A percentile compares a stretch with the other conserved stretches of the same genome.
Evolutionary conservation across 2,329 filamentous ascomycete genomes (phyloP).

Genomic region (Dactylellina leptospora): DNA sequence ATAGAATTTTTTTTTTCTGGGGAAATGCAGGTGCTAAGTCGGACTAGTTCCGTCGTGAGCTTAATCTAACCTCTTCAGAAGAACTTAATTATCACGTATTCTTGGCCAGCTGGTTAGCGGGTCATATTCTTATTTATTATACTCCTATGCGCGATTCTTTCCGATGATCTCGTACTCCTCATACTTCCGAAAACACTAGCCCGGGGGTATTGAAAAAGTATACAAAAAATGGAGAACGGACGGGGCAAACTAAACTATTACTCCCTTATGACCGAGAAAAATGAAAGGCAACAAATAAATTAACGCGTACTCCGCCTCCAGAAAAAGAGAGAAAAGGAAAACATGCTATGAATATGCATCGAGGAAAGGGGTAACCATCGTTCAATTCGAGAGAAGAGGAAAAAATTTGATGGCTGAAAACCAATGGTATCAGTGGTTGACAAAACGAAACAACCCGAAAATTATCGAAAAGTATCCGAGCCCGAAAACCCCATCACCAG

Average conservation of each 20-base stretch:
- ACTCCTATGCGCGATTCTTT: background rate
- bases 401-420: background rate
- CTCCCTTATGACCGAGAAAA: background rate
- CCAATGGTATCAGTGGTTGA: background rate
- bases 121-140: background rate
- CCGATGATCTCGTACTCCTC: background rate
- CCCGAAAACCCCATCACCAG: constrained; percentile 29
- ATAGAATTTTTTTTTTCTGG: background rate
- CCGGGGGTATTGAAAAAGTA: background rate
- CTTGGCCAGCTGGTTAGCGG: no score
- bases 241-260: background rate
- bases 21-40: background rate
- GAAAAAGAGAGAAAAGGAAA: constrained; percentile 14
- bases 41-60: no score
- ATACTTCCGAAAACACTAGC: background rate
- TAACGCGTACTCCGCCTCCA: background rate
- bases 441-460: constrained; percentile 26
- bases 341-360: no score
- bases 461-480: constrained; percentile 49
- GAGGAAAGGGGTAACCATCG: no score
- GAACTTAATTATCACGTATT: background rate
- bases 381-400: constrained; percentile 25
- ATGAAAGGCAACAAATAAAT: background rate
- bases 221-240: constrained; percentile 1
- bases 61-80: constrained; percentile 47